Percentiles rank a stretch among this genome's conserved stretches.
phyloP scores from a whole-genome alignment of 768 basidiomycete species.

The Tulasnella calospora region DNA sequence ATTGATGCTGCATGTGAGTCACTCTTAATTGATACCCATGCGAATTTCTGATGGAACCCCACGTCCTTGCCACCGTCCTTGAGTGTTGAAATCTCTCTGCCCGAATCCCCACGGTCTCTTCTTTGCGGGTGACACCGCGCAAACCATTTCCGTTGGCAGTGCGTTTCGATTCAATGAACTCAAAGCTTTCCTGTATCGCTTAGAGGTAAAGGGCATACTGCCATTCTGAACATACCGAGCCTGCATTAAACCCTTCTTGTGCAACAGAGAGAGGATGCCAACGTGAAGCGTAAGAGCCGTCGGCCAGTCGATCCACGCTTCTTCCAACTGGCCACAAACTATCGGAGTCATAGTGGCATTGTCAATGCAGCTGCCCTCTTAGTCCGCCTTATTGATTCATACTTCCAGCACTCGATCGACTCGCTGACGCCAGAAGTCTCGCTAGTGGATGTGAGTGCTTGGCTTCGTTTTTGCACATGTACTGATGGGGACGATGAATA shows the following conservation, averaged over 20 bases:
- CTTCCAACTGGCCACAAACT: slow-evolving; percentile 20
- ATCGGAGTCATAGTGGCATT: slow-evolving; percentile 23
- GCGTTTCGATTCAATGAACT: slow-evolving; percentile 22
- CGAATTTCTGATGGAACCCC: no score
- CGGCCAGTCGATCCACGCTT: not conserved
- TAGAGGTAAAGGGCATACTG: slow-evolving; percentile 20
- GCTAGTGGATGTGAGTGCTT: slow-evolving; percentile 28
- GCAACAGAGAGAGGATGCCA: not conserved
- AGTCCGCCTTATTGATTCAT: not conserved
- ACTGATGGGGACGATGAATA: slow-evolving; percentile 40
- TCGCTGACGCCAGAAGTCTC: slow-evolving; percentile 37
- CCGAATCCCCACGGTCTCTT: slow-evolving; percentile 22
- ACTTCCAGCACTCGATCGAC: slow-evolving; percentile 23
- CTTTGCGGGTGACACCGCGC: slow-evolving; percentile 33
- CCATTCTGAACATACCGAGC: no score
- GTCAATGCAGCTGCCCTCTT: slow-evolving; percentile 11
- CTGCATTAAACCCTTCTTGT: no score
- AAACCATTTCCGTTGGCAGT: slow-evolving; percentile 14
- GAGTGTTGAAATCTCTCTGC: slow-evolving; percentile 9
- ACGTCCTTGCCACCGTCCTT: no score
- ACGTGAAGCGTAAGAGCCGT: not conserved
- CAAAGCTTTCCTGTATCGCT: not conserved
- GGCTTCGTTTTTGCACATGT: slow-evolving; percentile 5
- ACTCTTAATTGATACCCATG: no score
- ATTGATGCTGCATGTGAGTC: slow-evolving; percentile 42